Evolutionary conservation across 306 rosid genomes (phyloP), one percentile per base, ranked within the genome.

Genomic region (Lathyrus sativus): DNA sequence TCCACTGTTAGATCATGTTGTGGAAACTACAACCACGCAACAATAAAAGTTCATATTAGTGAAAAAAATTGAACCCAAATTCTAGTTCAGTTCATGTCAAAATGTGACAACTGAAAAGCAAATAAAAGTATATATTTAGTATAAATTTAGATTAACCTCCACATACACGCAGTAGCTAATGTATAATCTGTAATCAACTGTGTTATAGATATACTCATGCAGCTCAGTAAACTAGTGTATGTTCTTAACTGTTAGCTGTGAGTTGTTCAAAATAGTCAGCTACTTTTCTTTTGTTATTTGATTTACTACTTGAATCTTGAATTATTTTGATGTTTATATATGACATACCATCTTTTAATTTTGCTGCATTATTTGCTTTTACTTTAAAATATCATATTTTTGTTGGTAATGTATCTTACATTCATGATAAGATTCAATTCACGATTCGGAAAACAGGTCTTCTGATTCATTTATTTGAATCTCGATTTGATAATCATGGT

Each of bases 1-100:
- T 88, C 97, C 74, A 84, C 74, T 4, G 77, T 86, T 24, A 93
- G 76, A 69, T 90, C 87, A 44, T 93, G 98, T 65, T 79, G 64
- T 9, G 91, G 86, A 69, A 93, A 90, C 98, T 92, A 80, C 85
- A 82, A 74, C 29, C 22, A 48, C 72, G 64, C 38, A 74, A 38
- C 59, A 72, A 76, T 35, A 18, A 42, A 39, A 65, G 43, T 76
- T 33, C 55, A 61, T 12, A 60, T 60, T 26, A 67, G 73, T 43
- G 50, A 28, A 11, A 18, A 11, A 50, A 60, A 22, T 13, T 42
- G 22, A 49, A 49, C 15, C 37, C 26, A 17, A 43, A 39, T 33
- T 67, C 24, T 26, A 68, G 55, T 65, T 81, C 65, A 70, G 10
- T 78, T 61, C 53, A 39, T 46, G 46, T 26, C 42, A 51, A 44